Evolutionary conservation across 495 filamentous ascomycete genomes (phyloP), one percentile per base, ranked within the genome.

Genomic region (Penicillium samsonianum): DNA sequence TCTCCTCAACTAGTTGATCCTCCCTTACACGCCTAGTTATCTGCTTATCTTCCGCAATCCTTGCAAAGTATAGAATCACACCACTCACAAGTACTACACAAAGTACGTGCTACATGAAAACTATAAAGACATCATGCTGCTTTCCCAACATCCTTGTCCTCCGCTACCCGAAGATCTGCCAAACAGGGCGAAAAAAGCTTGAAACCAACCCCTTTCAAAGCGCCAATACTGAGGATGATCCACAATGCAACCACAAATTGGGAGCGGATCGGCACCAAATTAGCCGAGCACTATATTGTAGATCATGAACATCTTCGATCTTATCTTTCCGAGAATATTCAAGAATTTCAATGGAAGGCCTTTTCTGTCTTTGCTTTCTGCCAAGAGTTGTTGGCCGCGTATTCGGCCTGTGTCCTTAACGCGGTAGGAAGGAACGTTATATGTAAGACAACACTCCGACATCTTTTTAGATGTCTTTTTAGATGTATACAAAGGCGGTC

Each of bases 261-360:
- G 6, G 80, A 79, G 7, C 83, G 66, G 45, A 82, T 77, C 80
- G 79, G 61, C 30, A 8, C 22, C 19, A 26, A 40, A 53, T 49
- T 48, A 56, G n/a, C 44, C 42, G 42, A 37, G 37, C 37, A 14
- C 11, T 19, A 53, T 17, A 31, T 31, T 31, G n/a, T 41, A 25
- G 14, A 31, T 30, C 16, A 3, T 9, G 50, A 37, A 28, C 7
- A 30, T 45, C 67, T 26, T 31, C 9, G 5, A 11, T 22, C 8
- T 10, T 56, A 81, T 78, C 40, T 72, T 81, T 7, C 75, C 74
- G 3, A 85, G 54, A 0, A 86, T 70, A n/a, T 69, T 61, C 58
- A 87, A 85, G 62, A 87, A 82, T 5, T 30, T 49, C 6, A 1
- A 85, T 2, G 72, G 70, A 38, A 85, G 63, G 57, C 83, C 81